phyloP scores from a whole-genome alignment of 2,329 filamentous ascomycete genomes.

The Penicillium corylophilum region DNA sequence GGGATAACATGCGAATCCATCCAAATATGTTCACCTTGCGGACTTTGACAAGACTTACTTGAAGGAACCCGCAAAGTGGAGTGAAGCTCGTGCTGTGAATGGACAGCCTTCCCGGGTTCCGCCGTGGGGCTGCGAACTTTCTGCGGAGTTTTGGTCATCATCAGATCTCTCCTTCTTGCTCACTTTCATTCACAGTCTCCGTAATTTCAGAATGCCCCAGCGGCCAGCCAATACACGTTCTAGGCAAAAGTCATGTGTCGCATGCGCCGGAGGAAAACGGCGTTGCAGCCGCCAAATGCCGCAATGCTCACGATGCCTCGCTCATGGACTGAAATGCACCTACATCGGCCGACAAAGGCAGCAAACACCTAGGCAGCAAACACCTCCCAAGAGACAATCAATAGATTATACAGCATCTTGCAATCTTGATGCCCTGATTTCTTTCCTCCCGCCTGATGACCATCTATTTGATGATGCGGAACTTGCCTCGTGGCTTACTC shows the following conservation, averaged over 20 bases:
- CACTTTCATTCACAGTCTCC: background rate
- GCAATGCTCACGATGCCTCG: slow-evolving; percentile 15
- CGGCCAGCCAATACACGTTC: slow-evolving; percentile 1
- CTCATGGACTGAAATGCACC: slow-evolving; percentile 8
- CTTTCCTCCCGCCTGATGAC: background rate
- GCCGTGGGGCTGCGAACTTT: background rate
- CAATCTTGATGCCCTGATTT: background rate
- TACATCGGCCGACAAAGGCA: slow-evolving; percentile 4
- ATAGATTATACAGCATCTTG: background rate
- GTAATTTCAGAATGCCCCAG: slow-evolving; percentile 2
- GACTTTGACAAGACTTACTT: background rate
- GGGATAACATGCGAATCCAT: background rate
- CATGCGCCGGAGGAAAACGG: slow-evolving; percentile 14
- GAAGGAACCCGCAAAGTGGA: background rate
- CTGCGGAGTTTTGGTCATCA: background rate
- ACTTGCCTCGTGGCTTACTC: background rate
- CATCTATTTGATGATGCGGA: background rate
- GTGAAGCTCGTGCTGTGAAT: background rate
- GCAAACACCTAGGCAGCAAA: background rate
- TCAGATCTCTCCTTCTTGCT: background rate
- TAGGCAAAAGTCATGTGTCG: slow-evolving; percentile 15
- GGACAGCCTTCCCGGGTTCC: background rate
- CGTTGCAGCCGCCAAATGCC: slow-evolving; percentile 16
- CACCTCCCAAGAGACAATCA: background rate
- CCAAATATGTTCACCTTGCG: background rate